Evolutionary conservation across 371 early-diverging fungal species (phyloP).

Genomic region (Catenaria anguillulae): DNA sequence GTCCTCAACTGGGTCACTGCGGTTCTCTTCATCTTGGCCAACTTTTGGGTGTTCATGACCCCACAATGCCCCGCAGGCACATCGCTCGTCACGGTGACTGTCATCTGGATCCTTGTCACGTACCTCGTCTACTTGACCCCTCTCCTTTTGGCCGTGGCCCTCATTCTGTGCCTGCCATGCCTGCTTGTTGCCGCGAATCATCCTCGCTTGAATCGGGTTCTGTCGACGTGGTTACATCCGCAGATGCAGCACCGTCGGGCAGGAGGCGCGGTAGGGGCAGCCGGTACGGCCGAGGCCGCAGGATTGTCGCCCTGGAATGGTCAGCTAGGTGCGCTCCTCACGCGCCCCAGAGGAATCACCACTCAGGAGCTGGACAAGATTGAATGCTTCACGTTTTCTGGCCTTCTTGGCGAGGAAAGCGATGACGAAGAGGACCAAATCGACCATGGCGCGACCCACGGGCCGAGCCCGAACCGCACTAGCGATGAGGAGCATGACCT

Average conservation of each 20-base stretch:
- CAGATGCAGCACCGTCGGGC: too few relatives aligned
- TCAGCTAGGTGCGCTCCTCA: too few relatives aligned
- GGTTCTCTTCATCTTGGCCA: not conserved
- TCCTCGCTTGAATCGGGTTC: not conserved
- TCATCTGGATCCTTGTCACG: not conserved
- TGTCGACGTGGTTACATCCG: not conserved
- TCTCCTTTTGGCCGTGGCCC: not conserved
- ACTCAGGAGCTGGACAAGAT: too few relatives aligned
- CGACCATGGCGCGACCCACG: too few relatives aligned
- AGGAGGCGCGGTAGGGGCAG: too few relatives aligned
- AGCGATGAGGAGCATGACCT: not conserved
- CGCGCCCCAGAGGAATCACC: too few relatives aligned
- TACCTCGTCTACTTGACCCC: slow-evolving; percentile 1
- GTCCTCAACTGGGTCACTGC: not conserved
- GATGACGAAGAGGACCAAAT: too few relatives aligned
- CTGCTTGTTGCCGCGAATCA: not conserved
- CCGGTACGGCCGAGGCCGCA: too few relatives aligned
- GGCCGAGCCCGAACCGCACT: too few relatives aligned
- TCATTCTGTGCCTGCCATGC: not conserved
- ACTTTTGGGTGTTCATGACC: not conserved
- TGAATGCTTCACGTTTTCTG: too few relatives aligned
- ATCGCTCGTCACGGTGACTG: not conserved
- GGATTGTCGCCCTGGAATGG: too few relatives aligned
- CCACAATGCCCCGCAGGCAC: not conserved
- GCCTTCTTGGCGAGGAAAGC: too few relatives aligned